These are phyloP conservation scores for Chenopodium suecicum DNA, from an alignment of 148 eudicot genomes.

Conservation along the genomic window DNA sequence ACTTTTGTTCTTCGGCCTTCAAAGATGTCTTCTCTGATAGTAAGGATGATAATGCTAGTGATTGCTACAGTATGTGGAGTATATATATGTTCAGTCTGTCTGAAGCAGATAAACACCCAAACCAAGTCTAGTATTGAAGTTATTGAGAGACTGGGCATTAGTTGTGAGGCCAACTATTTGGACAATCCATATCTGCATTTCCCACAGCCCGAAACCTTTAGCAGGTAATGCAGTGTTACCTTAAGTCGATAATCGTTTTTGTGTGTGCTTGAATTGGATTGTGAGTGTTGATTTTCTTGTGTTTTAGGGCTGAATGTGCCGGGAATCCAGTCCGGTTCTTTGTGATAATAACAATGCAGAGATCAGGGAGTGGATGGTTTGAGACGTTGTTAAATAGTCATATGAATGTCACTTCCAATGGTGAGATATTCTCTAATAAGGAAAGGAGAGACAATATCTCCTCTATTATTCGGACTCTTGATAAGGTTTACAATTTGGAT, in stretches of 20 bases:
- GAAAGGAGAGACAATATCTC: slow-evolving; percentile 71
- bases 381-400: slow-evolving; percentile 93
- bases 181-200: slow-evolving; percentile 53
- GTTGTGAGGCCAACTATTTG: slow-evolving; percentile 27
- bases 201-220: slow-evolving; percentile 73
- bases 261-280: background rate
- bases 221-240: slow-evolving; percentile 43
- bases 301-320: slow-evolving; percentile 73
- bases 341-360: slow-evolving; percentile 83
- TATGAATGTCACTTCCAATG: slow-evolving; percentile 84
- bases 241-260: background rate
- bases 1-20: slow-evolving; percentile 52
- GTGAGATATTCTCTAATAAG: slow-evolving; percentile 70
- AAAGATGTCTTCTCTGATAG: slow-evolving; percentile 59
- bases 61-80: slow-evolving; percentile 62
- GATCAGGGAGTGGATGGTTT: slow-evolving; percentile 99
- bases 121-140: slow-evolving; percentile 42
- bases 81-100: slow-evolving; percentile 73
- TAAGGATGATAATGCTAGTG: slow-evolving; percentile 55
- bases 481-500: slow-evolving; percentile 86
- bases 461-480: slow-evolving; percentile 58
- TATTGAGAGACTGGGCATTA: slow-evolving; percentile 35
- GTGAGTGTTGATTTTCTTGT: slow-evolving; percentile 9
- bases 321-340: slow-evolving; percentile 77
- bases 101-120: slow-evolving; percentile 52